A percentile compares a stretch with the other conserved stretches of the same genome.
These are phyloP conservation scores for Bolboschoenus planiculmis DNA, from an alignment of 176 grass and related monocot species.

Conservation along the genomic window DNA sequence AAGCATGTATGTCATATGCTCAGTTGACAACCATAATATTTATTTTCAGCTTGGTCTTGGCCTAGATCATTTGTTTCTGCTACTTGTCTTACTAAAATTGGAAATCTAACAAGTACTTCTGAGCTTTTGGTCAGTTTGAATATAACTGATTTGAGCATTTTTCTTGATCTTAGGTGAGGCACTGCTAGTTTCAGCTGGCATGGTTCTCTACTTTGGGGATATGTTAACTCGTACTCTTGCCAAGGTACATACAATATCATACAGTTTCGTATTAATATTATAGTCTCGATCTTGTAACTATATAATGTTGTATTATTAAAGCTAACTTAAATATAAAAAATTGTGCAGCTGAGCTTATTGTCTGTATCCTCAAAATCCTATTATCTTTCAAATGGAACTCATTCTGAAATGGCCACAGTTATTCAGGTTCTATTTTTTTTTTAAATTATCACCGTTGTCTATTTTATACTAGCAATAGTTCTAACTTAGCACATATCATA, in stretches of 20 bases:
- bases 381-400: slow-evolving; percentile 42
- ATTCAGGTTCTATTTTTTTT: slow-evolving; percentile 79
- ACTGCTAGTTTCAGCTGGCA: slow-evolving; percentile 68
- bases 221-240: slow-evolving; percentile 55
- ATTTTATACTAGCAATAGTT: not conserved
- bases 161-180: slow-evolving; percentile 67
- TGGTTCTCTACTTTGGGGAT: slow-evolving; percentile 83
- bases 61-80: not conserved
- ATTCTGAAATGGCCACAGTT: slow-evolving; percentile 55
- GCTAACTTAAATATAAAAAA: not conserved
- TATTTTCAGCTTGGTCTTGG: not conserved
- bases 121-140: not conserved
- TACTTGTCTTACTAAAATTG: not conserved
- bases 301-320: not conserved
- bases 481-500: not conserved
- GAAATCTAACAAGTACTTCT: not conserved
- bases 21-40: not conserved
- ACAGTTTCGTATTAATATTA: not conserved
- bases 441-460: not conserved
- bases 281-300: not conserved
- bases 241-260: slow-evolving; percentile 38
- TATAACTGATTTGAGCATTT: not conserved
- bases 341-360: slow-evolving; percentile 20
- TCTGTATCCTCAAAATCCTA: slow-evolving; percentile 28
- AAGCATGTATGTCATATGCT: not conserved